Evolutionary conservation across 108 stramenopile genomes (phyloP), one percentile per base, ranked within the genome.

Genomic region (Nitzschia palea): DNA sequence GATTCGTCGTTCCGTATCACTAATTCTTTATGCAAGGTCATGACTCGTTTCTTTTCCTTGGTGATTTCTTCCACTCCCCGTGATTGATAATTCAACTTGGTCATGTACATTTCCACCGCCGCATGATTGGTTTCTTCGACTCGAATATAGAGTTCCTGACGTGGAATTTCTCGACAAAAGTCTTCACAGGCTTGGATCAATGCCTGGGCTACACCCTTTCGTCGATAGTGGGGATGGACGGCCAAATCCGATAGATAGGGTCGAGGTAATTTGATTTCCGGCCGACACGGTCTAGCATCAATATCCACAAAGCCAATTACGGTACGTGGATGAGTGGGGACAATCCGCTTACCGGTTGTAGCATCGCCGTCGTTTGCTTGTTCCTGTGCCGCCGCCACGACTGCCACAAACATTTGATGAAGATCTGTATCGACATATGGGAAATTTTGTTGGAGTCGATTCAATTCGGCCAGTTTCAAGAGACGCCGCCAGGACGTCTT

Each of bases 231-330:
- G 0, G 65, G 74, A 55, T 71, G 44, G 25, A 84, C 66, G 18
- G 61, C 61, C 44, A 84, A 53, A 56, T 84, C 83, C 8, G 76
- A 77, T 9, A 84, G 28, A 51, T 80, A 80, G 5, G 83, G 83
- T 26, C 83, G 66, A 0, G 83, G 83, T 26, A 71, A 44, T 32
- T 44, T 26, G n/a, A 70, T 34, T 52, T 75, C 31, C 3, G 55
- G 62, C 28, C 1, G 2, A 26, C 51, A 62, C 18, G 72, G 65
- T 15, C 83, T 66, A 40, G 58, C 76, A 44, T 84, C 83, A 4
- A 84, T 47, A 55, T 84, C 83, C 20, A 62, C 70, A 69, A 84
- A 84, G 2, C 77, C 83, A 53, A 84, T 63, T n/a, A 84, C 50
- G 12, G 4, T 42, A 4, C 8, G 28, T 48, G 15, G 15, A 9